A percentile compares a stretch with the other conserved stretches of the same genome.
phyloP scores from a whole-genome alignment of 257 asterid species.

The Solanum gracilifrons region DNA sequence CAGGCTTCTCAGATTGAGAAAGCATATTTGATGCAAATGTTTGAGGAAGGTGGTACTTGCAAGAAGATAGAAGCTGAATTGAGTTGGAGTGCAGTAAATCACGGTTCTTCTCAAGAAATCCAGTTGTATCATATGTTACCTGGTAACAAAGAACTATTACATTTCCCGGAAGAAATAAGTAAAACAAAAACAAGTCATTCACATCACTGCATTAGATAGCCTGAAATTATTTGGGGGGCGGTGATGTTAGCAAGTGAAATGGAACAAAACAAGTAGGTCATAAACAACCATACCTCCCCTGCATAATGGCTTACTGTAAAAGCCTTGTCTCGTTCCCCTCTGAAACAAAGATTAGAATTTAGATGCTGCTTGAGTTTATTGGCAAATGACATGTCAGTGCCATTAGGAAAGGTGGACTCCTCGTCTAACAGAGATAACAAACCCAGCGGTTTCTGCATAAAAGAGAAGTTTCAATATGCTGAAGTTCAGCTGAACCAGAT shows the following conservation, averaged over 20 bases:
- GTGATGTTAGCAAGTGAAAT: not conserved
- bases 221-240: not conserved
- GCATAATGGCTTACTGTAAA: conserved; percentile 89
- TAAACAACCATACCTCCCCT: conserved; percentile 64
- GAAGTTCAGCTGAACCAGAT: not conserved
- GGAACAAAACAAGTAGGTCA: not conserved
- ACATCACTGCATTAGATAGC: not conserved
- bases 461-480: conserved; percentile 1
- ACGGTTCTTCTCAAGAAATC: conserved; percentile 95
- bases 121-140: conserved; percentile 86
- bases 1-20: conserved; percentile 74
- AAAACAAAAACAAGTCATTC: not conserved
- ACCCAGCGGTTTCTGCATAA: conserved; percentile 87
- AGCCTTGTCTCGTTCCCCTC: conserved; percentile 75
- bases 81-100: conserved; percentile 87
- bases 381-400: conserved; percentile 93
- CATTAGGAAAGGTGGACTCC: conserved; percentile 96
- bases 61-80: conserved; percentile 83
- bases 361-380: conserved; percentile 90
- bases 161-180: not conserved
- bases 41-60: conserved; percentile 77
- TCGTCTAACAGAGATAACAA: conserved; percentile 87
- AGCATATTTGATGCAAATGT: conserved; percentile 87
- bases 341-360: conserved; percentile 66
- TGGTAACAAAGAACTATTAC: conserved; percentile 18